Evolutionary conservation across 2,329 filamentous ascomycete genomes (phyloP).

Genomic region (Myriangium duriaei): DNA sequence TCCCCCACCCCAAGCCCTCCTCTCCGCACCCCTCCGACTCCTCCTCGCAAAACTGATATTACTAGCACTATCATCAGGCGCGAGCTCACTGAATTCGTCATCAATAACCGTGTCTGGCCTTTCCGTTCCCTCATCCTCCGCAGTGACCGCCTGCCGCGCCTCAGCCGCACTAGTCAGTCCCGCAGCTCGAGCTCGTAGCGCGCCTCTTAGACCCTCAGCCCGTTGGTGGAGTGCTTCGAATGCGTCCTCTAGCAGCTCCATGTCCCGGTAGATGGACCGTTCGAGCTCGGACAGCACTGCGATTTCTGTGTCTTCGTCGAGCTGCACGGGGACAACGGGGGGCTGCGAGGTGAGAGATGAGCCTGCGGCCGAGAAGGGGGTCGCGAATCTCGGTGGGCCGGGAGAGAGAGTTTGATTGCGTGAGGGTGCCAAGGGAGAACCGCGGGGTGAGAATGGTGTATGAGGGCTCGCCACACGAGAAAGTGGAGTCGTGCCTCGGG

Average conservation of each 20-base stretch:
- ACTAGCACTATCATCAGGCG: constrained; percentile 68
- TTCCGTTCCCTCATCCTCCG: constrained; percentile 12
- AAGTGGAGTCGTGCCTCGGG: constrained; percentile 22
- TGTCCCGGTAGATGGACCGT: constrained; percentile 81
- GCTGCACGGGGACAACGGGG: constrained; percentile 55
- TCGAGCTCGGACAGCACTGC: constrained; percentile 82
- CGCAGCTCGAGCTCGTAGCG: constrained; percentile 69
- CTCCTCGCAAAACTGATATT: constrained; percentile 65
- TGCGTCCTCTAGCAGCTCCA: constrained; percentile 88
- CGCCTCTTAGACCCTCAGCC: constrained; percentile 67
- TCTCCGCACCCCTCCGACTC: constrained; percentile 43
- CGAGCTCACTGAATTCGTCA: constrained; percentile 40
- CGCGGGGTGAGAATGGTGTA: constrained; percentile 21
- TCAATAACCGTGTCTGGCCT: constrained; percentile 26
- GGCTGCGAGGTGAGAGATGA: constrained; percentile 17
- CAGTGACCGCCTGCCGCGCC: constrained; percentile 44
- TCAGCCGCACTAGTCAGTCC: constrained; percentile 58
- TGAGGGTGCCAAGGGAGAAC: constrained; percentile 21
- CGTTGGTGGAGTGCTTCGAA: constrained; percentile 83
- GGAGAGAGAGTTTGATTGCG: constrained; percentile 16
- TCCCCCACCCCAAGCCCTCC: constrained; percentile 1
- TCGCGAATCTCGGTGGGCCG: constrained; percentile 14
- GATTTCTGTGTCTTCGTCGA: constrained; percentile 91
- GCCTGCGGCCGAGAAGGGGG: constrained; percentile 23
- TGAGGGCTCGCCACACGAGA: constrained; percentile 19